phyloP scores from a whole-genome alignment of 108 stramenopile genomes.

The Halocafeteria seosinensis region DNA sequence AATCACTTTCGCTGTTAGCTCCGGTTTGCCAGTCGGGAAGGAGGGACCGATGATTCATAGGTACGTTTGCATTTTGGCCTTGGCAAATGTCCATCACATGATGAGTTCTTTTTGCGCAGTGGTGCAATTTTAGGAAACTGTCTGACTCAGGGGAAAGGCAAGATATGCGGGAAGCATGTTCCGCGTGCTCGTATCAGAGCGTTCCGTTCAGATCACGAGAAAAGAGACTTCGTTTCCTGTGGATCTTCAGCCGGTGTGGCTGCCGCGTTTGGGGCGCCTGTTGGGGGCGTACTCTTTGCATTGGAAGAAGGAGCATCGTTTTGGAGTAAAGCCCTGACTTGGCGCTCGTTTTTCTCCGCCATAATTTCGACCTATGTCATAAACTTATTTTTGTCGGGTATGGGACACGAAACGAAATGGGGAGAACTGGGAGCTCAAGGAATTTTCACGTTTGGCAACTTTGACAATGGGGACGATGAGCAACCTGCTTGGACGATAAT shows the following conservation, averaged over 20 bases:
- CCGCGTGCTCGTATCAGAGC: background rate
- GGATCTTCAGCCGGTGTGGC: slow-evolving; percentile 67
- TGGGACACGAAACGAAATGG: background rate
- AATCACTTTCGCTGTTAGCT: slow-evolving; percentile 70
- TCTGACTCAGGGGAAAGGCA: slow-evolving; percentile 25
- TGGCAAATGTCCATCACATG: no score
- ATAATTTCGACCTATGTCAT: slow-evolving; percentile 43
- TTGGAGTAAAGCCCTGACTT: slow-evolving; percentile 58
- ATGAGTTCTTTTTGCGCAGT: no score
- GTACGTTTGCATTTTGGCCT: no score
- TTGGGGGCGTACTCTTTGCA: slow-evolving; percentile 63
- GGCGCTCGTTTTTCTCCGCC: slow-evolving; percentile 56
- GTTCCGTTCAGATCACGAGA: slow-evolving; percentile 43
- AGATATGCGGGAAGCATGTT: background rate
- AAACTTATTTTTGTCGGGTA: slow-evolving; percentile 14
- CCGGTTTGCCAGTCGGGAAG: slow-evolving; percentile 82
- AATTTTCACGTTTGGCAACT: slow-evolving; percentile 36
- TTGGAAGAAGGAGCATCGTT: slow-evolving; percentile 62
- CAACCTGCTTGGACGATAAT: slow-evolving; percentile 27
- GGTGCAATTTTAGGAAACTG: slow-evolving; percentile 32
- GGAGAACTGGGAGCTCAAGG: slow-evolving; percentile 1
- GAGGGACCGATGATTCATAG: slow-evolving; percentile 55
- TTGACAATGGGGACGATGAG: slow-evolving; percentile 24
- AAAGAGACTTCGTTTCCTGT: slow-evolving; percentile 55
- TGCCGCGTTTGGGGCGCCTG: slow-evolving; percentile 62